These are phyloP conservation scores for Cunninghamia lanceolata DNA, from an alignment of 75 land plant genomes.

Conservation along the genomic window DNA sequence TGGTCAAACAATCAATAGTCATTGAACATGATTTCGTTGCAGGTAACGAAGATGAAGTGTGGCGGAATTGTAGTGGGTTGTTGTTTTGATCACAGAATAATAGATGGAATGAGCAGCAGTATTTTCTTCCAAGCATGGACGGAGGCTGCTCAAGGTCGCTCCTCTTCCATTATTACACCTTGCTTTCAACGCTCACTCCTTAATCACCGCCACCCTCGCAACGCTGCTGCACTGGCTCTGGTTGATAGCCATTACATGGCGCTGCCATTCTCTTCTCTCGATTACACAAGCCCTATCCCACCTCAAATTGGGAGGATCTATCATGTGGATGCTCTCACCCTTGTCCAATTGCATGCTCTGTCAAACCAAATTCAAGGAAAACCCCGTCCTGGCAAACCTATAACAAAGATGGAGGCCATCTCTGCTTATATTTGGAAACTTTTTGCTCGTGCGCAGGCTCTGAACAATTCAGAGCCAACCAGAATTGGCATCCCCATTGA, in stretches of 20 bases:
- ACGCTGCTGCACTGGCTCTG: neutral
- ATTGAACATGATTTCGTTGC: neutral
- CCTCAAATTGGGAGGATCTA: neutral
- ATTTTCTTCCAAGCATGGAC: neutral
- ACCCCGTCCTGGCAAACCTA: neutral
- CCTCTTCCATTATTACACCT: neutral
- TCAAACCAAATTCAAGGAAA: neutral
- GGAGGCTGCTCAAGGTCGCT: neutral
- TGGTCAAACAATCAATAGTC: neutral
- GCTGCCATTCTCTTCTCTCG: neutral
- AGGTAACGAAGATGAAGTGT: neutral
- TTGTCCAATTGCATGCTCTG: neutral
- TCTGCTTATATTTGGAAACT: neutral
- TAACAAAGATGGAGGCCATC: neutral
- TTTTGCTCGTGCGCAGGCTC: neutral
- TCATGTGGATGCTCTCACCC: neutral
- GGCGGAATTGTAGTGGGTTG: neutral
- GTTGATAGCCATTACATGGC: neutral
- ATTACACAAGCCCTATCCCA: neutral
- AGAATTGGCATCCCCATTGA: neutral
- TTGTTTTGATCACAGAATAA: neutral
- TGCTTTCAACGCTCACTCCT: neutral
- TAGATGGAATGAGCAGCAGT: neutral
- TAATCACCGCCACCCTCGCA: neutral
- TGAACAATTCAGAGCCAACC: neutral